These are phyloP conservation scores for Pogostemon cablin DNA, from an alignment of 257 asterid species.

Conservation along the genomic window DNA sequence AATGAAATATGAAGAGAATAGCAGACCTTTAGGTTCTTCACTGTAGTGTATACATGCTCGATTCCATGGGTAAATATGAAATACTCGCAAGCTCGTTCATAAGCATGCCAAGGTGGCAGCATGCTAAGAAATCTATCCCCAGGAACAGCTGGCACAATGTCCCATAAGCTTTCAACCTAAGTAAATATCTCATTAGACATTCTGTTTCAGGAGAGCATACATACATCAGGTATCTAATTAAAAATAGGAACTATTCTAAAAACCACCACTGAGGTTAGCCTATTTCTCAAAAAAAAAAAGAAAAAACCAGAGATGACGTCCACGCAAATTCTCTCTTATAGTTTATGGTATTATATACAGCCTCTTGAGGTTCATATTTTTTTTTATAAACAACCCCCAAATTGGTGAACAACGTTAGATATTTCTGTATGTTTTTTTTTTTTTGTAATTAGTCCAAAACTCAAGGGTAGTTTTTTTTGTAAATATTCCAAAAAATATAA, in stretches of 20 bases:
- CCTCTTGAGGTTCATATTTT: too few species aligned
- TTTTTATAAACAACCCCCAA: background rate
- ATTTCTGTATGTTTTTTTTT: background rate
- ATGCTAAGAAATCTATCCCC: conserved; percentile 89
- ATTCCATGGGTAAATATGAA: conserved; percentile 72
- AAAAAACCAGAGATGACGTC: too few species aligned
- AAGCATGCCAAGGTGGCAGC: conserved; percentile 99
- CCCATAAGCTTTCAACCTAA: conserved; percentile 71
- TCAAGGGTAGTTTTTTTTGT: background rate
- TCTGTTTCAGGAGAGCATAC: background rate
- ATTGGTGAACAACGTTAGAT: background rate
- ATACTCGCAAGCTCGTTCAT: conserved; percentile 87
- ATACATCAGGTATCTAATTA: conserved; percentile 16
- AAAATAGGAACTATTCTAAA: background rate
- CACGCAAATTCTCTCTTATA: background rate
- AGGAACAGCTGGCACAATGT: conserved; percentile 79
- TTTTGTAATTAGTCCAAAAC: background rate
- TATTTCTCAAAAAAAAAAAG: background rate
- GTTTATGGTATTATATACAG: background rate
- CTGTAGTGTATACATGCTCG: conserved; percentile 80
- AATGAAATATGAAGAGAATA: conserved; percentile 24
- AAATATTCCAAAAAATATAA: too few species aligned
- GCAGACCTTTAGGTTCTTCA: conserved; percentile 70
- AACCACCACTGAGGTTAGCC: background rate
- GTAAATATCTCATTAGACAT: conserved; percentile 34